A percentile compares a stretch with the other conserved stretches of the same genome.
phyloP scores from a whole-genome alignment of 441 rosid genomes.

The Geranium incanum region DNA sequence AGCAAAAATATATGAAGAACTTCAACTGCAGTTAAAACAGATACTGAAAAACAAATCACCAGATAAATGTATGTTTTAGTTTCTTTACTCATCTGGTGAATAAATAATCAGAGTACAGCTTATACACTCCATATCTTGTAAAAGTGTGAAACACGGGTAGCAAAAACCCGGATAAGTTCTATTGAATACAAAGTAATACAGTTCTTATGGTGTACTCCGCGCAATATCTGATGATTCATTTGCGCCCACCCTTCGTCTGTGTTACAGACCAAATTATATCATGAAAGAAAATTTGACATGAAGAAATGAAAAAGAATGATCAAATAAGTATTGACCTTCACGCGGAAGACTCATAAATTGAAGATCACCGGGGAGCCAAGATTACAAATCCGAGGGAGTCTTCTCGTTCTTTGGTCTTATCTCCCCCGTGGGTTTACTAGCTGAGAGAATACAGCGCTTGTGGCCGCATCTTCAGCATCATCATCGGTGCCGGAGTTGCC shows the following conservation, averaged over 20 bases:
- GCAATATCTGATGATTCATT: constrained; percentile 20
- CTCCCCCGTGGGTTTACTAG: constrained; percentile 97
- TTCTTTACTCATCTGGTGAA: constrained; percentile 18
- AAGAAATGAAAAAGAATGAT: constrained; percentile 26
- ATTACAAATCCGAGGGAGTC: constrained; percentile 8
- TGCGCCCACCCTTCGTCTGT: constrained; percentile 27
- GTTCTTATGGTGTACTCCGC: constrained; percentile 20
- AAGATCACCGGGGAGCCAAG: constrained; percentile 16
- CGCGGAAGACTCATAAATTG: constrained; percentile 16
- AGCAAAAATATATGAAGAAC: no score
- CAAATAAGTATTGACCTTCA: constrained; percentile 27
- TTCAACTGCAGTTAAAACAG: neutral
- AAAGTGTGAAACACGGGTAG: constrained; percentile 22
- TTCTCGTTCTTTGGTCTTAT: constrained; percentile 23
- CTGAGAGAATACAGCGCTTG: constrained; percentile 94
- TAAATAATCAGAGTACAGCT: constrained; percentile 11
- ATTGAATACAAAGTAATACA: constrained; percentile 27
- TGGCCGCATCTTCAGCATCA: constrained; percentile 78
- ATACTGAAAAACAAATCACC: neutral
- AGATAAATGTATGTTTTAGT: constrained; percentile 11
- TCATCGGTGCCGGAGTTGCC: constrained; percentile 59
- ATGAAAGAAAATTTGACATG: constrained; percentile 25
- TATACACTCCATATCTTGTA: constrained; percentile 24
- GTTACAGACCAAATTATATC: constrained; percentile 31
- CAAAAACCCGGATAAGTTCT: constrained; percentile 28